Base-by-base conservation (phyloP, 202 grass and related monocot species). In the Panicum virgatum region DNA sequence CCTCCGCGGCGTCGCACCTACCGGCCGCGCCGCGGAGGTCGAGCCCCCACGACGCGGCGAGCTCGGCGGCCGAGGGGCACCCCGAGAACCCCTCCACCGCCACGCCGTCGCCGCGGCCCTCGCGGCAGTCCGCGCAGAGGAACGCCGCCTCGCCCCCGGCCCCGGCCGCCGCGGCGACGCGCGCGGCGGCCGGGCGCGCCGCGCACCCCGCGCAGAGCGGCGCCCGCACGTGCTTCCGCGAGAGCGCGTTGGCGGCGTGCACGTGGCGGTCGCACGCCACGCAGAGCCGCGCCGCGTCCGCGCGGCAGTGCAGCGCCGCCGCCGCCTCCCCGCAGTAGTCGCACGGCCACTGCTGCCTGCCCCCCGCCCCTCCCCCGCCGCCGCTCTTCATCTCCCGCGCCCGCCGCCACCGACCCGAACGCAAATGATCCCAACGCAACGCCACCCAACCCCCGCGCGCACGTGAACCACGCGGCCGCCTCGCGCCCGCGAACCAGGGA, bases 161-260 rank as follows among this genome's bases (percentile, higher is more conserved):
- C 6, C 52, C 23, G 36, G 1, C 18, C 23, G n/a, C n/a, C n/a
- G n/a, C n/a, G n/a, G 29, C 50, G 13, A 84, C 78, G 67, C 77
- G 87, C 69, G 81, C 46, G 1, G 86, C 85, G 37, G 96, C 96
- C 2, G 92, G 90, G 36, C 66, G 72, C 25, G 87, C 72, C 6
- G 81, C 75, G 83, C 94, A 97, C 5, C 42, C 59, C 5, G 77
- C 84, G 88, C 94, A 94, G 87, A 94, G 88, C 69, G 90, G 94
- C 20, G 88, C 81, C 1, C 94, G 94, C 40, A 88, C 79, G 90
- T 94, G 94, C 80, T 94, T 93, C 50, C 88, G 51, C 16, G 92
- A 94, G 10, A 97, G 89, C 30, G 86, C 88, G 83, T 94, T 94
- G 15, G 94, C 94, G 20, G 90, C 86, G 94, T 97, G 94, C 51